Evolutionary conservation across 441 rosid genomes (phyloP), one percentile per base, ranked within the genome.

Genomic region (Erodium texanum): DNA sequence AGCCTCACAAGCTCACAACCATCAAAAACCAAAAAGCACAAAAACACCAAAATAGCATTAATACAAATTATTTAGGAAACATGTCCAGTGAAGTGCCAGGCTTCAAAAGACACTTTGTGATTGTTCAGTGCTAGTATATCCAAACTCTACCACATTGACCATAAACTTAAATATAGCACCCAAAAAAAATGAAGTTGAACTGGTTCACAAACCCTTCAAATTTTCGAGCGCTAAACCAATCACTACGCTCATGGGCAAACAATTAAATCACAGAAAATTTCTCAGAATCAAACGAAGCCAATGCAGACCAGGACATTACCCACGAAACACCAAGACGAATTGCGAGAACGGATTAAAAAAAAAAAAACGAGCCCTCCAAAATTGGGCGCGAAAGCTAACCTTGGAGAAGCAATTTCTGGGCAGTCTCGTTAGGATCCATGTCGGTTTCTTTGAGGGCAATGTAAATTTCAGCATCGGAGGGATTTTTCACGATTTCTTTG

Each of bases 401-500:
- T 88, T 87, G 93, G 68, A 76, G 67, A 41, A 92, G 92, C 85
- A 90, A 80, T 65, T 80, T 92, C 77, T 88, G 90, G 67, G 84
- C 73, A 41, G 96, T 87, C 68, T 86, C 97, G 76, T 87, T 85
- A 69, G 96, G 89, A 69, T 90, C 92, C 98, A 92, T 92, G 81
- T 82, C 70, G 24, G 82, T 74, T 73, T 92, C 97, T 78, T 88
- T 84, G 65, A 90, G 82, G 23, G 86, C 89, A 67, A 68, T 70
- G 68, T 87, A 84, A 48, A 92, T 87, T 73, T 90, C 97, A 66
- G 82, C 81, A 62, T 92, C 97, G 68, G 97, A 85, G 77, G 85
- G 92, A 78, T 81, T 76, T 24, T 87, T 87, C n/a, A 88, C 88
- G 18, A 92, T 79, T 77, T 92, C 98, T 72, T 86, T 90, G 41